Evolutionary conservation across 2,329 filamentous ascomycete genomes (phyloP), one percentile per base, ranked within the genome.

Genomic region (Salinomyces thailandicus): DNA sequence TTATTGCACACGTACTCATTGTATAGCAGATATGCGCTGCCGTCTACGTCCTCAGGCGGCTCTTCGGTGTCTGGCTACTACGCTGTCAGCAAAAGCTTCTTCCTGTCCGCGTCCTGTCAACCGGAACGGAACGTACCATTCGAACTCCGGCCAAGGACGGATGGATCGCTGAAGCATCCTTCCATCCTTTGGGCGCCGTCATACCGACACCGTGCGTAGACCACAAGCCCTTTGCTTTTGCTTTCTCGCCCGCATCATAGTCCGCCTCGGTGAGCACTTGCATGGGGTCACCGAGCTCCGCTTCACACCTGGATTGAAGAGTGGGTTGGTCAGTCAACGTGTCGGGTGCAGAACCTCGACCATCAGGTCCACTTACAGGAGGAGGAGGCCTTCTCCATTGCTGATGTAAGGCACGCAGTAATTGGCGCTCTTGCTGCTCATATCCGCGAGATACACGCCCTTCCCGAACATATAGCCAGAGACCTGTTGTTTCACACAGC

Each of bases 401-500:
- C 79, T 81, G 41, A 64, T 70, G 45, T 62, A 55, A 0, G 45
- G 22, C 35, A 60, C 71, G 55, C 84, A 91, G 62, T 93, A 93
- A 49, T 75, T 75, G 12, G 84, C 84, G 2, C 80, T 85, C 62
- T 93, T 93, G 55, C 75, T 81, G 0, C 77, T 81, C 70, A 86
- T 86, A 51, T 93, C 85, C 2, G 85, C 85, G 2, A 93, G 72
- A 54, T 93, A 93, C 31, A 93, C 81, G 30, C 85, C 85, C 33
- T 35, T 30, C 11, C 27, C 27, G 27, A n/a, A 30, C 11, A 15
- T 15, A 15, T 30, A 30, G 11, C 27, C 27, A 8, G n/a, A 5
- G n/a, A 35, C n/a, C n/a, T n/a, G n/a, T n/a, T n/a, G 11, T 3
- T 17, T 11, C 3, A 2, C 3, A 31, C 11, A 2, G 3, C 3